These are phyloP conservation scores for Kickxella alabastrina DNA, from an alignment of 192 early-diverging fungal species.

Conservation along the genomic window DNA sequence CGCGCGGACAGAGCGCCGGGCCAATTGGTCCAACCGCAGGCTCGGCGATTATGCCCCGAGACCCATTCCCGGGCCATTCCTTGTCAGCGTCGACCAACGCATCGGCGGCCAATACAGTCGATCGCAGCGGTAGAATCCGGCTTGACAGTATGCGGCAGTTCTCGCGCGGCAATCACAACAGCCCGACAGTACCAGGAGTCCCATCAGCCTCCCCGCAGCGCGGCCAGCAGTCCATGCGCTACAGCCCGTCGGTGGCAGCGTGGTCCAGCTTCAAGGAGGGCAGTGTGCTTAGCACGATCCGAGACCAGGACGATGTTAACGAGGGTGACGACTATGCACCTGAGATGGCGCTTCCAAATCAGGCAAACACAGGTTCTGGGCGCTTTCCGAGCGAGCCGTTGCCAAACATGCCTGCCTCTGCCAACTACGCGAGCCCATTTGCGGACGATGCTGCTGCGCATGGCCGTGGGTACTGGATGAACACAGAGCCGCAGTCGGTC, in stretches of 20 bases:
- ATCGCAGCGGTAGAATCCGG: constrained; percentile 9
- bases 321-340: constrained; percentile 5
- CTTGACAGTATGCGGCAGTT: constrained; percentile 8
- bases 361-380: neutral
- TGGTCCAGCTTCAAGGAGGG: constrained; percentile 44
- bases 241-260: constrained; percentile 30
- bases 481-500: constrained; percentile 26
- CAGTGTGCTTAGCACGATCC: constrained; percentile 18
- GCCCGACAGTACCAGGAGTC: constrained; percentile 2
- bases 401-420: neutral
- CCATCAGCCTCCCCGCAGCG: constrained; percentile 37
- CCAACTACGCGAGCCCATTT: constrained; percentile 5
- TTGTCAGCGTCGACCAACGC: constrained; percentile 32
- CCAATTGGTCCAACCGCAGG: constrained; percentile 8
- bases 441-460: constrained; percentile 11
- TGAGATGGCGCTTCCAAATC: neutral
- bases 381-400: neutral
- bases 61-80: constrained; percentile 20
- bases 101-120: constrained; percentile 5
- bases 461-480: constrained; percentile 26
- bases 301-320: constrained; percentile 20
- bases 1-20: constrained; percentile 11
- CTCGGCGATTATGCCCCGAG: constrained; percentile 39
- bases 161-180: constrained; percentile 1
- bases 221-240: constrained; percentile 14